Percentiles rank a stretch among this genome's conserved stretches.
Conservation (phyloP, 805 yeast species). For the Candida ipomoeae region DNA sequence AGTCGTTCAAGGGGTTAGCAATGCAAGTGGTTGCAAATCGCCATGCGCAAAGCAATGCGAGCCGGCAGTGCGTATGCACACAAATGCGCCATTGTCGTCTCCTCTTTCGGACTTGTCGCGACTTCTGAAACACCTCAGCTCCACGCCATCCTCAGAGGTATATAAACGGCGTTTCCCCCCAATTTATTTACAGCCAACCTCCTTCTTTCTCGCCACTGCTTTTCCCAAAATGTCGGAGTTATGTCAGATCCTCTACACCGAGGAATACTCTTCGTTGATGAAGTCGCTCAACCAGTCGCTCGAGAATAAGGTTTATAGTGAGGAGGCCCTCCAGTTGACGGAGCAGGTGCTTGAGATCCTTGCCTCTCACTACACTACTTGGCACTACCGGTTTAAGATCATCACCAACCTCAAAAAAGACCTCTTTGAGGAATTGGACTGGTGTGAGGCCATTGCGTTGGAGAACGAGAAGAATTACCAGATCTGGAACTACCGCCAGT, state of each 20-base stretch:
- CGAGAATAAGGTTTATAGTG: slow-evolving; percentile 56
- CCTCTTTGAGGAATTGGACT: slow-evolving; percentile 56
- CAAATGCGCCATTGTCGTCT: slow-evolving; percentile 2
- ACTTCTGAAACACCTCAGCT: neutral
- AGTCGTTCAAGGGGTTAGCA: neutral
- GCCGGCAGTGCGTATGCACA: slow-evolving; percentile 1
- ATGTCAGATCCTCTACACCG: slow-evolving; percentile 67
- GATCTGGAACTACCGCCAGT: slow-evolving; percentile 91
- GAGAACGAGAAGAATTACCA: slow-evolving; percentile 89
- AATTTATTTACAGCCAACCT: neutral
- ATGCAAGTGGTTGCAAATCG: slow-evolving; percentile 2
- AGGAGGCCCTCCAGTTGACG: slow-evolving; percentile 68
- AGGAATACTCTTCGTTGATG: slow-evolving; percentile 62
- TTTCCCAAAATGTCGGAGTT: slow-evolving; percentile 25
- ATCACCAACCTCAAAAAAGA: slow-evolving; percentile 36
- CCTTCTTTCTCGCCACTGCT: neutral
- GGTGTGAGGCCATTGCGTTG: slow-evolving; percentile 75
- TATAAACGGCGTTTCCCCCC: neutral
- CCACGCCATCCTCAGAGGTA: neutral
- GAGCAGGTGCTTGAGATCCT: slow-evolving; percentile 57
- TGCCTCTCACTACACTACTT: slow-evolving; percentile 89
- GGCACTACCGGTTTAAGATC: slow-evolving; percentile 68
- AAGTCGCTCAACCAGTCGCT: slow-evolving; percentile 60
- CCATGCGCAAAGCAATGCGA: neutral
- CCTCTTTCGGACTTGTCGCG: slow-evolving; percentile 1